These are phyloP conservation scores for Nematodospora anomalae DNA, from an alignment of 1,139 yeast species.

Conservation along the genomic window DNA sequence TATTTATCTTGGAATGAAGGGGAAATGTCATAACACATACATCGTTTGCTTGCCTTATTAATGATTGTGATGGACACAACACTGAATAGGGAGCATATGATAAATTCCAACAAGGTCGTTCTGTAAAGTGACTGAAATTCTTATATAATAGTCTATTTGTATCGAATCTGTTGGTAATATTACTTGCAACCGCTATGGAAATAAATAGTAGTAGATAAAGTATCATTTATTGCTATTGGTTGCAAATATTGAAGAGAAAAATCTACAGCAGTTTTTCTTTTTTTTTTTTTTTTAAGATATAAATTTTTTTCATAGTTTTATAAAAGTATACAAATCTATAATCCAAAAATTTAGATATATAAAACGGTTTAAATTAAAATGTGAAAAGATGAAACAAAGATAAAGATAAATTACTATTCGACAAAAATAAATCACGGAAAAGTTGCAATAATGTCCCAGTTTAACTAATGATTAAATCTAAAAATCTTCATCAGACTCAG, in stretches of 20 bases:
- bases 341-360: conserved; percentile 1
- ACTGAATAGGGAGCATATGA: conserved; percentile 43
- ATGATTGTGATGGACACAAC: conserved; percentile 37
- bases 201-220: neutral
- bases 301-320: conserved; percentile 6
- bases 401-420: conserved; percentile 4
- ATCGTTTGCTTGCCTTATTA: conserved; percentile 38
- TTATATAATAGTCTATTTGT: conserved; percentile 7
- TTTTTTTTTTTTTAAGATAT: conserved; percentile 4
- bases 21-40: conserved; percentile 21
- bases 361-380: conserved; percentile 1
- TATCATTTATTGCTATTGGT: conserved; percentile 4
- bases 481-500: conserved; percentile 80
- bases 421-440: conserved; percentile 10
- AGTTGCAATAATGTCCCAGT: neutral
- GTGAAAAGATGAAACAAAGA: conserved; percentile 3
- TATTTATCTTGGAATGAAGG: conserved; percentile 1
- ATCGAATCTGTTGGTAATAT: conserved; percentile 1
- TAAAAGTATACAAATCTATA: conserved; percentile 8
- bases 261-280: neutral
- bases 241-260: conserved; percentile 2
- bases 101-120: conserved; percentile 13
- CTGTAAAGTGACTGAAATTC: conserved; percentile 7
- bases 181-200: neutral
- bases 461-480: conserved; percentile 18